Percentiles rank a stretch among this genome's conserved stretches.
Conservation (phyloP, 306 rosid species). For the Bauhinia variegata region DNA sequence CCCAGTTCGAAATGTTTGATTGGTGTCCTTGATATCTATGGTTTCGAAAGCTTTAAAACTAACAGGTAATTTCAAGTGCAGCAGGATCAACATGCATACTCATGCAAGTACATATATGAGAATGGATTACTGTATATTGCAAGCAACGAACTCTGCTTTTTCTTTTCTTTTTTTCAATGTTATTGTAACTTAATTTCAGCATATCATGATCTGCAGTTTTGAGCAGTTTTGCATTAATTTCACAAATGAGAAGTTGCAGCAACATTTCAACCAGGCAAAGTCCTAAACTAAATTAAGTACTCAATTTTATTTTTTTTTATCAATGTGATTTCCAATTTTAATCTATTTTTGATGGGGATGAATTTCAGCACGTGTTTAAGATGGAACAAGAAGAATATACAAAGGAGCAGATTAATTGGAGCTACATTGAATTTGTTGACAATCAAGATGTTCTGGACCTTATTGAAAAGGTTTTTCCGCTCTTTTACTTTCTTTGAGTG, state of each 20-base stretch:
- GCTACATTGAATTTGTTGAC: conserved; percentile 98
- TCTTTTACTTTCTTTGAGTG: conserved; percentile 23
- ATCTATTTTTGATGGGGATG: conserved; percentile 39
- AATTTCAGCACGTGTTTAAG: conserved; percentile 92
- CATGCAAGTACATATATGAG: conserved; percentile 13
- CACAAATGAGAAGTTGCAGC: conserved; percentile 98
- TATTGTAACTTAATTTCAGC: conserved; percentile 59
- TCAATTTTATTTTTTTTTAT: conserved; percentile 29
- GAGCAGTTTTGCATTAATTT: conserved; percentile 99
- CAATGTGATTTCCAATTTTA: conserved; percentile 30
- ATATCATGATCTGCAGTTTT: conserved; percentile 75
- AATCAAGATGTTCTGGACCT: conserved; percentile 97
- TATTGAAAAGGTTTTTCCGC: conserved; percentile 78
- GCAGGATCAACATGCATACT: conserved; percentile 24
- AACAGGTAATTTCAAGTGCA: conserved; percentile 74
- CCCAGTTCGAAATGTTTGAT: conserved; percentile 77
- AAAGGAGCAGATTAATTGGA: conserved; percentile 94
- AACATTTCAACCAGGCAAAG: conserved; percentile 94
- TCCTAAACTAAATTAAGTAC: conserved; percentile 37
- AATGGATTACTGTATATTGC: too few species aligned
- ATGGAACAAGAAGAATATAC: conserved; percentile 99
- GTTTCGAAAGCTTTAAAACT: conserved; percentile 94
- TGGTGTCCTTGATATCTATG: conserved; percentile 98
- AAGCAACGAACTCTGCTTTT: too few species aligned
- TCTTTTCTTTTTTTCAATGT: conserved; percentile 52